A percentile compares a stretch with the other conserved stretches of the same genome.
Conservation (phyloP, 2,329 filamentous ascomycete genomes). For the Pseudonectria foliicola region DNA sequence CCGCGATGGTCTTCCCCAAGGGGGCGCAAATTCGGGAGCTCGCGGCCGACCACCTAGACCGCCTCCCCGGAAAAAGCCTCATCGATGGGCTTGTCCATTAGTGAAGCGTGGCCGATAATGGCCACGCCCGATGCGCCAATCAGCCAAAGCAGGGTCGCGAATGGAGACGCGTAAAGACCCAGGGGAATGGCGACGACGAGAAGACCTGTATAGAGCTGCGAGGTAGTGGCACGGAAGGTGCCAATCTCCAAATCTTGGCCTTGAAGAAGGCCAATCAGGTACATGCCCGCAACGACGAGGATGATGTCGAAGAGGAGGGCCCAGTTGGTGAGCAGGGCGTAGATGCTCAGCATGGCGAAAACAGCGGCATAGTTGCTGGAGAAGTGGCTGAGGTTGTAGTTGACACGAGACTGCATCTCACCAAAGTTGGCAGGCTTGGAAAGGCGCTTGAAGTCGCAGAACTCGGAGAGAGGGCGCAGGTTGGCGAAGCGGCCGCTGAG, state of each 20-base stretch:
- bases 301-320: conserved; percentile 87
- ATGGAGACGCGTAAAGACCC: conserved; percentile 75
- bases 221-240: conserved; percentile 73
- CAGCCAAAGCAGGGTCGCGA: conserved; percentile 85
- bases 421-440: conserved; percentile 89
- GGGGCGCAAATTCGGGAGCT: conserved; percentile 92
- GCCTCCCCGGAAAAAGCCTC: conserved; percentile 99
- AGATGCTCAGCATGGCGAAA: conserved; percentile 92
- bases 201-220: conserved; percentile 88
- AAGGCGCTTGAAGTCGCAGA: conserved; percentile 90
- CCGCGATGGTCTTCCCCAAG: conserved; percentile 99
- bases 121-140: conserved; percentile 91
- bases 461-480: conserved; percentile 83
- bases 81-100: conserved; percentile 99
- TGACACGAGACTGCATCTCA: conserved; percentile 85
- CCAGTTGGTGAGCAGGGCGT: conserved; percentile 84
- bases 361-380: conserved; percentile 96
- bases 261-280: conserved; percentile 81
- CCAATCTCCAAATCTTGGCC: conserved; percentile 85
- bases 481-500: conserved; percentile 82
- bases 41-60: conserved; percentile 99
- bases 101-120: conserved; percentile 87
- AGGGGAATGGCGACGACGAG: conserved; percentile 78
- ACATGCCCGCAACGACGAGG: conserved; percentile 80
- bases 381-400: conserved; percentile 96